Percentiles rank a stretch among this genome's conserved stretches.
Evolutionary conservation across 73 alveolate genomes (phyloP).

Genomic region (Breviolum minutum): DNA sequence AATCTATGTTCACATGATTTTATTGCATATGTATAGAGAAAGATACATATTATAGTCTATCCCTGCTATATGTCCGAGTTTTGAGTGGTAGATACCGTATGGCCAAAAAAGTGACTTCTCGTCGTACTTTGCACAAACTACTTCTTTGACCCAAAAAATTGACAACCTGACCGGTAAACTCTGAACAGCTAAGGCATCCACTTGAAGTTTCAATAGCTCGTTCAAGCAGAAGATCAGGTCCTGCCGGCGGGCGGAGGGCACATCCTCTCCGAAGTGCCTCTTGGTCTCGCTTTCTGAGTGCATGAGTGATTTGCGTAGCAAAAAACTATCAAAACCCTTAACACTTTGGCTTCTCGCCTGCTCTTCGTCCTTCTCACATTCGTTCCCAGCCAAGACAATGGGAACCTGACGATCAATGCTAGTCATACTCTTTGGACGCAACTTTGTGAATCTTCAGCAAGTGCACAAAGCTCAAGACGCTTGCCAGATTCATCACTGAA

Average conservation of each 20-base stretch:
- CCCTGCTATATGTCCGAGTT: too few species aligned
- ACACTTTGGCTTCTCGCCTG: background rate
- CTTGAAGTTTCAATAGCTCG: conserved; percentile 92
- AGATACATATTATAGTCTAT: too few species aligned
- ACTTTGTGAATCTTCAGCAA: background rate
- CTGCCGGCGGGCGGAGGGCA: background rate
- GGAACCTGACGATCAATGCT: background rate
- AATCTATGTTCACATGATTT: too few species aligned
- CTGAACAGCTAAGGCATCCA: too few species aligned
- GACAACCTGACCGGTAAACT: background rate
- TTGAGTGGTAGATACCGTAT: too few species aligned
- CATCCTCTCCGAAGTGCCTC: too few species aligned
- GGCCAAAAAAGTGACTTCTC: too few species aligned
- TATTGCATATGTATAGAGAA: too few species aligned
- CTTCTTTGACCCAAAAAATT: background rate
- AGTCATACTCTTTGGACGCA: background rate
- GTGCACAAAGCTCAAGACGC: background rate
- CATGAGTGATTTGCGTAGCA: too few species aligned
- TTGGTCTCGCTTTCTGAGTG: too few species aligned
- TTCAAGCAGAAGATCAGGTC: conserved; percentile 86
- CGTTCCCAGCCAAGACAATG: conserved; percentile 10
- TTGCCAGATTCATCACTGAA: background rate
- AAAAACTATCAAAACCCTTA: background rate
- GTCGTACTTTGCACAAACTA: too few species aligned
- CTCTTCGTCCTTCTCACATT: conserved; percentile 42